Base-by-base conservation (phyloP, 306 rosid species). In the Cicer pinnatifidum region DNA sequence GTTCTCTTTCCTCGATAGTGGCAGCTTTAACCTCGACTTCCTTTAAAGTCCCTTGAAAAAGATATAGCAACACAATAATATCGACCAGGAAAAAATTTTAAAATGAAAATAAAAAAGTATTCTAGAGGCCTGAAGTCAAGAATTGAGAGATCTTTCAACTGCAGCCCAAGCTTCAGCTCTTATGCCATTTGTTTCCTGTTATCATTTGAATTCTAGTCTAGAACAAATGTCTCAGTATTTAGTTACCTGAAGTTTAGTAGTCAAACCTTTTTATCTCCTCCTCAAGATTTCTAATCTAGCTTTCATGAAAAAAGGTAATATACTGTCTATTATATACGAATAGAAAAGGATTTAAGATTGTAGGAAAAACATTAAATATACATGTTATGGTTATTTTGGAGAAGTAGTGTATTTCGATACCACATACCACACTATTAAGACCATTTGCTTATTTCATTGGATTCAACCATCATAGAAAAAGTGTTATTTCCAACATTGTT, bases 191-290 rank as follows among this genome's bases (percentile, higher is more conserved):
- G 99, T 86, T 85, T 95, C 99, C 99, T 95, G 87, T 86, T 19
- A 80, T 68, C 73, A 81, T 19, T 77, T 67, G 76, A 83, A 56
- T 47, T 73, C 52, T 69, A 81, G 62, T 87, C 39, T 67, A 52
- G 80, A 52, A 73, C 35, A 41, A 72, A 65, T 74, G 47, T 71
- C 66, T 48, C 35, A 50, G 75, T 54, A 75, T 71, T 75, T 66
- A 66, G 57, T 86, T 87, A 95, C 99, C 99, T 95, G 97, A 82
- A 95, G 96, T 75, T 88, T 95, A 58, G 97, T 87, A 58, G 58
- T 71, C 80, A 95, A 77, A 79, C 93, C 97, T 84, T 95, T 95
- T 93, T 92, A n/a, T 95, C 96, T 95, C 99, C 89, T 95, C 99
- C 84, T 95, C 97, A 77, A 92, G 85, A 89, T 95, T 97, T 88